Conservation (phyloP, 805 yeast genomes). For the Pichia phayaonensis region DNA sequence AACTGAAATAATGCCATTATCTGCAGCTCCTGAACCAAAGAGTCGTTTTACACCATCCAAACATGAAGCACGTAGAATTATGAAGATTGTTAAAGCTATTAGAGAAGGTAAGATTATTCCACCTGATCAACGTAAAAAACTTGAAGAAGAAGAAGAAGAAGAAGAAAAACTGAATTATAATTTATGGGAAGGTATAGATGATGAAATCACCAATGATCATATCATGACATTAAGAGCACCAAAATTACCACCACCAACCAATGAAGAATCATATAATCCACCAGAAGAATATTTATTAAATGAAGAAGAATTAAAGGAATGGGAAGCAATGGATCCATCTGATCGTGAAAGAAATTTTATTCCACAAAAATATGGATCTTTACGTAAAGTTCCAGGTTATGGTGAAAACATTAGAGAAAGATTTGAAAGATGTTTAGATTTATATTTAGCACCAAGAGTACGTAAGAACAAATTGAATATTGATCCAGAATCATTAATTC, state of each 20-base stretch:
- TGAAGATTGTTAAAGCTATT: conserved; percentile 94
- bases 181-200: conserved; percentile 70
- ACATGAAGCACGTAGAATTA: conserved; percentile 91
- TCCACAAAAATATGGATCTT: conserved; percentile 73
- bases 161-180: conserved; percentile 46
- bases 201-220: conserved; percentile 56
- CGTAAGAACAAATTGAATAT: conserved; percentile 84
- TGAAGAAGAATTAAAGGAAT: conserved; percentile 66
- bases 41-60: conserved; percentile 94
- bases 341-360: conserved; percentile 75
- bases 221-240: conserved; percentile 93
- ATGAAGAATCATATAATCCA: conserved; percentile 95
- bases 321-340: conserved; percentile 62
- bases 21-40: conserved; percentile 95
- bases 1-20: conserved; percentile 80
- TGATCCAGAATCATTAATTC: conserved; percentile 93
- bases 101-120: conserved; percentile 92
- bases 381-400: conserved; percentile 93
- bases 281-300: conserved; percentile 88
- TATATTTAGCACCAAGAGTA: conserved; percentile 93
- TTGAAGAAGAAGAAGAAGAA: conserved; percentile 42
- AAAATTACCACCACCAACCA: conserved; percentile 89
- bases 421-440: conserved; percentile 89
- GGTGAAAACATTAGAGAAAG: conserved; percentile 77
- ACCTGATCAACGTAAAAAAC: conserved; percentile 47